phyloP scores from a whole-genome alignment of 352 stramenopile species.

The Phytopythium mirpurense region DNA sequence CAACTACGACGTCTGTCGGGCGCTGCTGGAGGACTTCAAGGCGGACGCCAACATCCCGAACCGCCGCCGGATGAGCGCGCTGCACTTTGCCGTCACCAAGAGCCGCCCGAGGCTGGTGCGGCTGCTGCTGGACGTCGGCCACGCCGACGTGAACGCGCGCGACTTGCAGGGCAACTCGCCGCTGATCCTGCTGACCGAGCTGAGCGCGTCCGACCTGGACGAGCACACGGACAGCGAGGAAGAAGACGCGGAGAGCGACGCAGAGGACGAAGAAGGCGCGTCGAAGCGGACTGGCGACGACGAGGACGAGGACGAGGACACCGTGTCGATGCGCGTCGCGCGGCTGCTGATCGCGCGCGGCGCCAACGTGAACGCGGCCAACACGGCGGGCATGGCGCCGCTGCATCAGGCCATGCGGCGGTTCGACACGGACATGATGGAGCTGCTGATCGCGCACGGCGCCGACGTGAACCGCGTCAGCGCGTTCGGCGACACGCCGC shows the following conservation, averaged over 20 bases:
- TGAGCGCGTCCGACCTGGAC: constrained; percentile 24
- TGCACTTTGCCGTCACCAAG: constrained; percentile 26
- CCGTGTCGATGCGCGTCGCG: constrained; percentile 17
- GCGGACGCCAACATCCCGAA: constrained; percentile 22
- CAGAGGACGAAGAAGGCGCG: constrained; percentile 14
- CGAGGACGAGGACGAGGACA: neutral
- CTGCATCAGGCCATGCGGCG: constrained; percentile 27
- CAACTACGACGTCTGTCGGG: constrained; percentile 10
- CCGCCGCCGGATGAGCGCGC: constrained; percentile 9
- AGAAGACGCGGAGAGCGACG: constrained; percentile 7
- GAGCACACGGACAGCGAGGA: constrained; percentile 9
- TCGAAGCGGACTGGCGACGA: neutral
- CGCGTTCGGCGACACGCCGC: constrained; percentile 24
- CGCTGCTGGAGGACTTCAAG: constrained; percentile 12
- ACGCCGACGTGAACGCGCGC: constrained; percentile 16
- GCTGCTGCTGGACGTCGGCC: constrained; percentile 20
- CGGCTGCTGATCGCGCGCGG: constrained; percentile 20
- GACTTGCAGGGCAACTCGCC: constrained; percentile 26
- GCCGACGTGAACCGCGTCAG: constrained; percentile 25
- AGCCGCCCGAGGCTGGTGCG: constrained; percentile 15
- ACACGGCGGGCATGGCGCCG: constrained; percentile 13
- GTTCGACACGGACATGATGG: constrained; percentile 25
- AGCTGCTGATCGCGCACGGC: constrained; percentile 20
- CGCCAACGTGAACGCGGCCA: constrained; percentile 21
- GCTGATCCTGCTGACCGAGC: constrained; percentile 16